phyloP scores from a whole-genome alignment of 2,329 filamentous ascomycete species.

The Zymoseptoria pseudotritici region DNA sequence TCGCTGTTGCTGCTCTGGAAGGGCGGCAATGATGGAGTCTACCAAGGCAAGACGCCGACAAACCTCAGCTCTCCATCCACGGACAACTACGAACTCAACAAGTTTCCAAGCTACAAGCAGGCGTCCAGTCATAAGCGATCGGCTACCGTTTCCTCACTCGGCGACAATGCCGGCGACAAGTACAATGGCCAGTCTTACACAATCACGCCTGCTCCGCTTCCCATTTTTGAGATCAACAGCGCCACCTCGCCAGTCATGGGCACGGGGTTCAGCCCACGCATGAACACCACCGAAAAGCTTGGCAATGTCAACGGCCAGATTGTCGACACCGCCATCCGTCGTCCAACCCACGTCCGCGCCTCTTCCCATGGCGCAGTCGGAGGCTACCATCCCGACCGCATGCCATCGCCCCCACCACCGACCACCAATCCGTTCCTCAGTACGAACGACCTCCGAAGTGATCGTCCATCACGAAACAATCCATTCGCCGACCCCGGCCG shows the following conservation, averaged over 20 bases:
- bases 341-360: slow-evolving; percentile 37
- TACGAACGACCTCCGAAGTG: slow-evolving; percentile 21
- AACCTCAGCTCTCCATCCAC: slow-evolving; percentile 4
- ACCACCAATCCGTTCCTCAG: slow-evolving; percentile 22
- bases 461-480: slow-evolving; percentile 16
- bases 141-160: slow-evolving; percentile 19
- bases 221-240: slow-evolving; percentile 32
- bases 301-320: slow-evolving; percentile 36
- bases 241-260: slow-evolving; percentile 25
- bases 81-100: slow-evolving; percentile 14
- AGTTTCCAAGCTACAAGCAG: slow-evolving; percentile 34
- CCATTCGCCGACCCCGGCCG: slow-evolving; percentile 36
- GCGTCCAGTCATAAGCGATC: slow-evolving; percentile 15
- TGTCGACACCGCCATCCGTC: slow-evolving; percentile 35
- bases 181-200: slow-evolving; percentile 40
- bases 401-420: slow-evolving; percentile 21
- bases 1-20: slow-evolving; percentile 54
- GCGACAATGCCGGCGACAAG: slow-evolving; percentile 38
- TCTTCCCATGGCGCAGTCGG: slow-evolving; percentile 40
- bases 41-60: slow-evolving; percentile 8
- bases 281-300: slow-evolving; percentile 32
- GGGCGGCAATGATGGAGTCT: slow-evolving; percentile 33
- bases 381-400: slow-evolving; percentile 34
- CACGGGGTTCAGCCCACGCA: slow-evolving; percentile 20
- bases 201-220: slow-evolving; percentile 37